These are phyloP conservation scores for Calonectria hawksworthii DNA, from an alignment of 2,329 filamentous ascomycete genomes.

Conservation along the genomic window DNA sequence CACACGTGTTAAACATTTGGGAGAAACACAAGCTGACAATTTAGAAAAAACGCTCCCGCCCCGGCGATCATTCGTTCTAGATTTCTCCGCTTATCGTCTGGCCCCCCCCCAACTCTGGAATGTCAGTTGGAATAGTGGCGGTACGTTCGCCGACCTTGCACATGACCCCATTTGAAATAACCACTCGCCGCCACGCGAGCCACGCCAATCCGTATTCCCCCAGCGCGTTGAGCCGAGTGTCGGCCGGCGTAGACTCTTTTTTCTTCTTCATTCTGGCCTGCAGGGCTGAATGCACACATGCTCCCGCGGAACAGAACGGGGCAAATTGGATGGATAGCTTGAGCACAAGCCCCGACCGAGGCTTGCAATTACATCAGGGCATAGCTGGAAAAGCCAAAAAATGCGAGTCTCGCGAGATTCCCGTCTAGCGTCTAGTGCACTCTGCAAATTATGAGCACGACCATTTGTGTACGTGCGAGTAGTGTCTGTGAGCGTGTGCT, in stretches of 20 bases:
- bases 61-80: slow-evolving; percentile 5
- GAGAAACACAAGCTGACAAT: background rate
- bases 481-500: background rate
- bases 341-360: background rate
- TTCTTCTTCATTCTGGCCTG: background rate
- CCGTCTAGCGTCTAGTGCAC: no score
- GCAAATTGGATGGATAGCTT: background rate
- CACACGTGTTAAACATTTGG: background rate
- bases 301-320: background rate
- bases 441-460: background rate
- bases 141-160: background rate
- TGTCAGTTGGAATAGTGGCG: background rate
- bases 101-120: background rate
- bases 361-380: background rate
- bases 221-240: background rate
- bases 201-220: background rate
- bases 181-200: slow-evolving; percentile 6
- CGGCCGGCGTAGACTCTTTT: background rate
- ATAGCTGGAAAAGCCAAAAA: background rate
- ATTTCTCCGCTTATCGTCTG: background rate
- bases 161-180: slow-evolving; percentile 2
- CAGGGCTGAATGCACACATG: background rate
- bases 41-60: background rate
- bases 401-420: background rate
- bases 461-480: background rate